Evolutionary conservation across 129 eudicot species (phyloP), one percentile per base, ranked within the genome.

Genomic region (Flaveria robusta): DNA sequence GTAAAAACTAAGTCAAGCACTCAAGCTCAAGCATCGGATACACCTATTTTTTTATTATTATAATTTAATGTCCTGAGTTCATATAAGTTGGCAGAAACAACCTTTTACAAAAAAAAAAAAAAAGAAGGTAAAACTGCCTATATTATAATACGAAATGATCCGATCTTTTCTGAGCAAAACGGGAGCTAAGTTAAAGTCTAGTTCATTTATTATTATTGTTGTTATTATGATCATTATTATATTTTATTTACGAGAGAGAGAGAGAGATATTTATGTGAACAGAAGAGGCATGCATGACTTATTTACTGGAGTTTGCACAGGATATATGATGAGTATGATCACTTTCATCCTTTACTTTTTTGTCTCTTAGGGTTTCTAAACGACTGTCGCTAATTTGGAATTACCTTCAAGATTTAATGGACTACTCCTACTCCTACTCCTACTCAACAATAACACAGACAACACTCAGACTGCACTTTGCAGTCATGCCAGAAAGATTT

Each of bases 401-500:
- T 52, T 67, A 41, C 56, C 41, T 77, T 65, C 49, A 66, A 34
- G 55, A 58, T 20, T 74, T 59, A 58, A 41, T 41, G 66, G 70
- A 46, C 52, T 58, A 46, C 23, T 78, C 82, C 39, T 70, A 59
- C 23, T 78, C 82, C 39, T 70, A 59, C 62, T 41, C 75, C 8
- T 68, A 54, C 60, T 41, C 68, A 60, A 58, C 49, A 45, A 43
- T 43, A 14, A 78, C 71, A 70, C 31, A 56, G 58, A 41, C 37
- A 71, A 70, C 66, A 60, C 66, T 47, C 82, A 71, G 82, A 60
- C 71, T 78, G 77, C 71, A 60, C 52, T 31, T 31, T 51, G 52
- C 82, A 78, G 65, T 41, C 77, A 78, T 70, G 77, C 43, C 77
- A 78, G 77, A 78, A 78, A 62, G 77, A 78, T 78, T 45, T 77